Conservation (phyloP, 2,329 filamentous ascomycete species). For the Ophiostoma perfectum region DNA sequence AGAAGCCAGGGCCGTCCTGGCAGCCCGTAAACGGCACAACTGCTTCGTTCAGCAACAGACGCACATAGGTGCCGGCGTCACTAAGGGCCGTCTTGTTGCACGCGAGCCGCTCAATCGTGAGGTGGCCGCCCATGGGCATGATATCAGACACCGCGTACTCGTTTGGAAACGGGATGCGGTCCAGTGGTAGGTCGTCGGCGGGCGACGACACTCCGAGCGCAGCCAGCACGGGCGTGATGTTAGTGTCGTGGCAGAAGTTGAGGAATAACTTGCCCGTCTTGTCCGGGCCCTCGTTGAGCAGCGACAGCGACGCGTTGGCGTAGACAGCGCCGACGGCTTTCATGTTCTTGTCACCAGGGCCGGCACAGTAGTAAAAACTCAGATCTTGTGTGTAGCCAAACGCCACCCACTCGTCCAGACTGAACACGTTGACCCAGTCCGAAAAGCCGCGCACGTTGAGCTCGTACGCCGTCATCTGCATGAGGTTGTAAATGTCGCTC, state of each 20-base stretch:
- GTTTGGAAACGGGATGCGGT: slow-evolving; percentile 37
- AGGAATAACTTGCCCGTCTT: slow-evolving; percentile 19
- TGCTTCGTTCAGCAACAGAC: slow-evolving; percentile 57
- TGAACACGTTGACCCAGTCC: slow-evolving; percentile 59
- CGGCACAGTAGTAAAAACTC: slow-evolving; percentile 62
- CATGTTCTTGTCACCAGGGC: slow-evolving; percentile 41
- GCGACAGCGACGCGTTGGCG: slow-evolving; percentile 22
- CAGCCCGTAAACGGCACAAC: slow-evolving; percentile 55
- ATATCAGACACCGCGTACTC: slow-evolving; percentile 34
- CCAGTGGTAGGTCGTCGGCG: slow-evolving; percentile 39
- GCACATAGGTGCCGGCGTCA: slow-evolving; percentile 40
- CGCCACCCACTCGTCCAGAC: slow-evolving; percentile 53
- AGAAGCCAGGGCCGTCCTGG: slow-evolving; percentile 49
- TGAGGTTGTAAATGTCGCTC: slow-evolving; percentile 24
- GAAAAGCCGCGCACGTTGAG: slow-evolving; percentile 38
- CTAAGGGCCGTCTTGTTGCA: slow-evolving; percentile 36
- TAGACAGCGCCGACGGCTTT: slow-evolving; percentile 24
- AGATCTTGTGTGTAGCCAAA: slow-evolving; percentile 66
- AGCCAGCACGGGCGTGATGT: slow-evolving; percentile 25
- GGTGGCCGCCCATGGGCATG: slow-evolving; percentile 59
- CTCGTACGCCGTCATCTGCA: slow-evolving; percentile 25
- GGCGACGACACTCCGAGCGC: slow-evolving; percentile 21
- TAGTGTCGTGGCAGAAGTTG: slow-evolving; percentile 26
- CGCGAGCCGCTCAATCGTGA: slow-evolving; percentile 58
- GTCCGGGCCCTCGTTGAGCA: slow-evolving; percentile 21